Base-by-base conservation (phyloP, 1,139 yeast species). In the Protomyces inouyei region DNA sequence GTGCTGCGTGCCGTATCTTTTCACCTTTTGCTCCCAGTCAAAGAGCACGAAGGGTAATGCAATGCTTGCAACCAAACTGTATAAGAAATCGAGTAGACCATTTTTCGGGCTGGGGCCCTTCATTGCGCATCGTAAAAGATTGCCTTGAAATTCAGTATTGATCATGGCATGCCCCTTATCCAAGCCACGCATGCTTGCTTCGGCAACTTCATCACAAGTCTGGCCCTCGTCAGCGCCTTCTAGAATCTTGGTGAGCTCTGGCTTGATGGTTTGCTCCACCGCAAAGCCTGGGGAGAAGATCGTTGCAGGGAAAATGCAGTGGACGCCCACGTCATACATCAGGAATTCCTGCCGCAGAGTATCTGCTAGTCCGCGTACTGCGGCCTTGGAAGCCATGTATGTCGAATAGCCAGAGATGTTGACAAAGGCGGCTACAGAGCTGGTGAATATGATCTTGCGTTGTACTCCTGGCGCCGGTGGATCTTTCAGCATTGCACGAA, bases 321-420 rank as follows among this genome's bases (percentile, higher is more conserved):
- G 76, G 5, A 79, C 80, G 2, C 72, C 66, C 69, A 85, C 84
- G 67, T 86, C 83, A 71, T 83, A 86, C 1, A 87, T 86, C 0
- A 80, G 73, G 66, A 89, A 80, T 73, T 95, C 99, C 70, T 92
- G 97, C 66, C 97, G 83, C 64, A 93, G 76, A 4, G 87, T 79
- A 60, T 87, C 87, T 0, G 92, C 86, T 43, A 95, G 77, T 0
- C 95, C 79, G 70, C 88, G 80, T 10, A 93, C 74, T 0, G 97
- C 97, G 0, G 90, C 85, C 74, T 95, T 95, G 70, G 85, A 76
- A 0, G 99, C 98, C 0, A 93, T 93, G 73, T 95, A 95, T 70
- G 90, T 93, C 0, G 85, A 80, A 73, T 95, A 95, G 0, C 99
- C 99, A 57, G 91, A 88, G 72, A 93, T 86, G 3, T 97, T 90